Evolutionary conservation across 2,329 filamentous ascomycete species (phyloP), one percentile per base, ranked within the genome.

Genomic region (Fusarium sp.): DNA sequence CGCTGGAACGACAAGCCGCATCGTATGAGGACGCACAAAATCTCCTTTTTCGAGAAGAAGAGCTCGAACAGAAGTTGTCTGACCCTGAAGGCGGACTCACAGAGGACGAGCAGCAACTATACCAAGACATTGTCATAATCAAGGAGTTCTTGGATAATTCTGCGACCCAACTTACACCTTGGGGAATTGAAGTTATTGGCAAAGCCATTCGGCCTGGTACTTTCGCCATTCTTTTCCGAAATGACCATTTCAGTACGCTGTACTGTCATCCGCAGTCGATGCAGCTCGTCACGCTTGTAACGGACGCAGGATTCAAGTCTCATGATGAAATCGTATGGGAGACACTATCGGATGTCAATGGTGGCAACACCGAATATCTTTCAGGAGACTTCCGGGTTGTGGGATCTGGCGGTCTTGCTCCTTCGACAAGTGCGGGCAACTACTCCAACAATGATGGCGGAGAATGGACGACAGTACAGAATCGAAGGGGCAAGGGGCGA

Each of bases 301-400:
- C 96, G 0, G 96, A 99, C 79, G 93, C 94, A 31, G 96, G 96
- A 2, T 99, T 97, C 78, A 91, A 92, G 16, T 89, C 87, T 15
- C 94, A 98, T 75, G 92, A 95, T 22, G 95, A 98, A 79, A 91
- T 99, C 18, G 94, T 99, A 1, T 99, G 96, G 96, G 96, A 99
- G 82, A 96, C 92, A 15, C 86, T 99, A 5, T 92, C 93, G 2
- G 95, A 98, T 76, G 91, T 97, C 28, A 96, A 91, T 57, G 96
- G 96, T 13, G 92, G 93, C 77, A 89, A 89, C 20, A 91, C 93
- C 6, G 93, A 95, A 79, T 94, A 97, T 77, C 94, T 94, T 75
- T 94, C 95, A 0, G 96, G 96, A 4, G 95, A 98, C 78, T 98
- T 98, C 81, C 89, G 92, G 36, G 86, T 93, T 1, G 93, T 98